These are phyloP conservation scores for Imleria badia DNA, from an alignment of 768 basidiomycete genomes.

Conservation along the genomic window DNA sequence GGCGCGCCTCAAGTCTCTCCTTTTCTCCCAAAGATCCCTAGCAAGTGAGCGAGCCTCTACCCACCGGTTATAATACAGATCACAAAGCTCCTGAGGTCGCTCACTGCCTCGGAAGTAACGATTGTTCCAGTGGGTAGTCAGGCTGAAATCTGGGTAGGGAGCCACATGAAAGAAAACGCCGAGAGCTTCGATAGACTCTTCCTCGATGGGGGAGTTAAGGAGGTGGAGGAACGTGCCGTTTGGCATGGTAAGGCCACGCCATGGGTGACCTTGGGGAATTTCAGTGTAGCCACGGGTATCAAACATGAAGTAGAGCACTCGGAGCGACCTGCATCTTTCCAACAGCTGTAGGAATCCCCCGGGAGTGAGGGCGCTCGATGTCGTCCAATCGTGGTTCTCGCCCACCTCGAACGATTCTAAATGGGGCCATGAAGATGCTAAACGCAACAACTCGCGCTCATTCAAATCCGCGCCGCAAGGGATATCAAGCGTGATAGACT, in stretches of 20 bases:
- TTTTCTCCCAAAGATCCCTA: neutral
- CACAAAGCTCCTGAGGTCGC: neutral
- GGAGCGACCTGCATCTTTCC: slow-evolving; percentile 13
- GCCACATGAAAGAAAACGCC: slow-evolving; percentile 11
- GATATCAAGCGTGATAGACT: neutral
- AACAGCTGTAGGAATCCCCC: slow-evolving; percentile 7
- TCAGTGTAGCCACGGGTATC: slow-evolving; percentile 8
- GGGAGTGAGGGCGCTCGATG: slow-evolving; percentile 5
- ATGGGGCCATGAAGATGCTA: slow-evolving; percentile 16
- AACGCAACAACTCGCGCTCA: slow-evolving; percentile 2
- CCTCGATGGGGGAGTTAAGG: neutral
- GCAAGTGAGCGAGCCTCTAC: neutral
- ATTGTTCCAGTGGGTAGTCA: slow-evolving; percentile 2
- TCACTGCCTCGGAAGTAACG: neutral
- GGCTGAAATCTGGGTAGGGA: neutral
- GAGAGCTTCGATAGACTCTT: slow-evolving; percentile 7
- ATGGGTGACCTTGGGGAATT: slow-evolving; percentile 5
- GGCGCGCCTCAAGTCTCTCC: neutral
- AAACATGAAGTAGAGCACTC: neutral
- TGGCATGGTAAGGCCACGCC: slow-evolving; percentile 5
- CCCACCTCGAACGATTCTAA: neutral
- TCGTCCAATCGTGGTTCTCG: neutral
- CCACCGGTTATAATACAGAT: slow-evolving; percentile 5
- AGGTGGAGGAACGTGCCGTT: neutral
- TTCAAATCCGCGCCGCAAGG: slow-evolving; percentile 1